phyloP scores from a whole-genome alignment of 305 asterid species.

The Fraxinus angustifolia region DNA sequence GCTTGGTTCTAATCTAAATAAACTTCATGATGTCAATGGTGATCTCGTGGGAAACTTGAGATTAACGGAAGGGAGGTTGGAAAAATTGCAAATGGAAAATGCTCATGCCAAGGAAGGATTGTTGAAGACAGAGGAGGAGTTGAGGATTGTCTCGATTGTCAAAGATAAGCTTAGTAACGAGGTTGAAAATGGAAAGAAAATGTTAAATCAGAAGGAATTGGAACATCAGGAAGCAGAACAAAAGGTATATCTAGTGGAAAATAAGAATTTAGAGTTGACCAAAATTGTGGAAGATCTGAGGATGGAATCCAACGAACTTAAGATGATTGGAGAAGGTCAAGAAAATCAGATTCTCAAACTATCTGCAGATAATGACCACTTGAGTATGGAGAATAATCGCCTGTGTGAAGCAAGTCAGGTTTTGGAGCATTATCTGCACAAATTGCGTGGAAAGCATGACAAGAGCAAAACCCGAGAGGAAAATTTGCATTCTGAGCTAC shows the following conservation, averaged over 20 bases:
- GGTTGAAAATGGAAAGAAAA: conserved; percentile 39
- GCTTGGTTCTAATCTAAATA: conserved; percentile 39
- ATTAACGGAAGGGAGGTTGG: conserved; percentile 46
- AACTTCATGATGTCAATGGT: conserved; percentile 39
- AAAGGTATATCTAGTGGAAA: conserved; percentile 39
- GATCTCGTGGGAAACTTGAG: conserved; percentile 44
- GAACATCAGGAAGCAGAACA: conserved; percentile 51
- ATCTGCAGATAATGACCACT: conserved; percentile 39
- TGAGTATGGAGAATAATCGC: conserved; percentile 38
- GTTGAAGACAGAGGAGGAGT: conserved; percentile 52
- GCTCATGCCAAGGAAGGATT: conserved; percentile 46
- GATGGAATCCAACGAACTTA: conserved; percentile 33
- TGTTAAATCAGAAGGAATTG: conserved; percentile 38
- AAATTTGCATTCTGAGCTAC: conserved; percentile 50
- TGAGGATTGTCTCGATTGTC: conserved; percentile 32
- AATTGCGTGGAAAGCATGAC: conserved; percentile 36
- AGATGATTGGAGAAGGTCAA: conserved; percentile 34
- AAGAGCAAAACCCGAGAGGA: conserved; percentile 45
- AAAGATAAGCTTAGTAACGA: conserved; percentile 45
- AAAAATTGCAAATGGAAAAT: conserved; percentile 51
- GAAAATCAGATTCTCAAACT: conserved; percentile 42
- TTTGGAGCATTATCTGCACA: conserved; percentile 40
- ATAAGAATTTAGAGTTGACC: conserved; percentile 41
- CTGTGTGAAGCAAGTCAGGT: conserved; percentile 40
- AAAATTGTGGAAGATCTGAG: conserved; percentile 43